phyloP scores from a whole-genome alignment of 768 basidiomycete genomes.

The Pisolithus orientalis region DNA sequence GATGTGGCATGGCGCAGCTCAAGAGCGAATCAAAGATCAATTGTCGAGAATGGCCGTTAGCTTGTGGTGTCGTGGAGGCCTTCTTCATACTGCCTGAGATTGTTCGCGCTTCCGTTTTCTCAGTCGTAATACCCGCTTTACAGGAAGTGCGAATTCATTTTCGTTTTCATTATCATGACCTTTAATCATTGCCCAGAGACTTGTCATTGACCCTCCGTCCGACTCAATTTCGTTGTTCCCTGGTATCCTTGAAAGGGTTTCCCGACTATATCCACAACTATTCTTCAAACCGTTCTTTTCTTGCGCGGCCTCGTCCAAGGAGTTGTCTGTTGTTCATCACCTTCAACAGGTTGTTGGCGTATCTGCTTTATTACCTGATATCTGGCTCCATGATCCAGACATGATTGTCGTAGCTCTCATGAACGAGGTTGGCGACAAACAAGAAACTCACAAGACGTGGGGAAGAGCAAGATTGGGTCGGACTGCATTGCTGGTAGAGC shows the following conservation, averaged over 20 bases:
- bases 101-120: slow-evolving; percentile 35
- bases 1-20: neutral
- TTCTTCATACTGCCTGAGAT: slow-evolving; percentile 47
- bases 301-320: slow-evolving; percentile 61
- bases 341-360: slow-evolving; percentile 48
- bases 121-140: slow-evolving; percentile 38
- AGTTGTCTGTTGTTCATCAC: slow-evolving; percentile 52
- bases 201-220: slow-evolving; percentile 48
- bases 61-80: slow-evolving; percentile 35
- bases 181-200: slow-evolving; percentile 34
- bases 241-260: slow-evolving; percentile 44
- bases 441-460: slow-evolving; percentile 28
- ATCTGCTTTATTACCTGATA: slow-evolving; percentile 49
- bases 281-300: slow-evolving; percentile 71
- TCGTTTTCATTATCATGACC: neutral
- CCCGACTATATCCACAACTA: slow-evolving; percentile 47
- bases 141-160: slow-evolving; percentile 38
- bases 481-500: slow-evolving; percentile 51
- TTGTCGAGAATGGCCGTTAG: slow-evolving; percentile 36
- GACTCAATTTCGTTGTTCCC: slow-evolving; percentile 41
- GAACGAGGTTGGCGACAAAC: slow-evolving; percentile 33
- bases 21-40: slow-evolving; percentile 23
- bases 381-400: slow-evolving; percentile 65
- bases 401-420: slow-evolving; percentile 70
- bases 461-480: slow-evolving; percentile 56